phyloP scores from a whole-genome alignment of 2,329 filamentous ascomycete genomes.

The Xylariaceae sp. region DNA sequence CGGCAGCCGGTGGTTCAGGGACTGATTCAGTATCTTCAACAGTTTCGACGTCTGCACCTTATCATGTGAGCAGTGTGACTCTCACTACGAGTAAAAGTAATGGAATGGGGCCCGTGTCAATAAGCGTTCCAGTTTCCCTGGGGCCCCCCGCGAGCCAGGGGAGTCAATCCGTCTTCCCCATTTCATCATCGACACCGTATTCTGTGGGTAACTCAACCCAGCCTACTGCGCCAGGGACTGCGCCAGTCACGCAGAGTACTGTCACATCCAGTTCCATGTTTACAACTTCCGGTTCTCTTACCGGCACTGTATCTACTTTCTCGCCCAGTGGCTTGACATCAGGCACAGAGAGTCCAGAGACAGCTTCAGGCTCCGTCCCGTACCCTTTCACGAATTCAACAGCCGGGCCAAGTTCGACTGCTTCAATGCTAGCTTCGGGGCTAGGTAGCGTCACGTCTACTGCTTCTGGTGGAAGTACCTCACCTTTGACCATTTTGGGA shows the following conservation, averaged over 20 bases:
- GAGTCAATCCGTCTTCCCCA: not conserved
- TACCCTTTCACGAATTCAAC: conserved; percentile 13
- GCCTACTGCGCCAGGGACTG: conserved; percentile 1
- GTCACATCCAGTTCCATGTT: conserved; percentile 1
- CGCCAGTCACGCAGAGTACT: not conserved
- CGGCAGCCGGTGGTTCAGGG: too few relatives aligned
- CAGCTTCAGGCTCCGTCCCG: not conserved
- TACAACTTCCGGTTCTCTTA: not conserved
- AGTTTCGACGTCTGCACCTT: too few relatives aligned
- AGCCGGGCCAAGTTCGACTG: not conserved
- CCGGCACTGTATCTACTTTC: not conserved
- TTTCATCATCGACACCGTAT: not conserved
- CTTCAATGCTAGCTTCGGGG: not conserved
- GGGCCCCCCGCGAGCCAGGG: not conserved
- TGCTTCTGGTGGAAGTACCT: not conserved
- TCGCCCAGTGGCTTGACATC: not conserved
- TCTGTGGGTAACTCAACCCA: conserved; percentile 11
- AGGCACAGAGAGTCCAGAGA: conserved; percentile 1
- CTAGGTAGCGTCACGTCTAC: not conserved
- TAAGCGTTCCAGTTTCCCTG: not conserved
- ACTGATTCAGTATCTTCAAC: too few relatives aligned
- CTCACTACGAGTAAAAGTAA: too few relatives aligned
- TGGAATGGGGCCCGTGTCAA: too few relatives aligned
- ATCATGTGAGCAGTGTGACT: too few relatives aligned
- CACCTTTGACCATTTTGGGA: not conserved